Base-by-base conservation (phyloP, 2,329 filamentous ascomycete species). In the Penicillium sp. region DNA sequence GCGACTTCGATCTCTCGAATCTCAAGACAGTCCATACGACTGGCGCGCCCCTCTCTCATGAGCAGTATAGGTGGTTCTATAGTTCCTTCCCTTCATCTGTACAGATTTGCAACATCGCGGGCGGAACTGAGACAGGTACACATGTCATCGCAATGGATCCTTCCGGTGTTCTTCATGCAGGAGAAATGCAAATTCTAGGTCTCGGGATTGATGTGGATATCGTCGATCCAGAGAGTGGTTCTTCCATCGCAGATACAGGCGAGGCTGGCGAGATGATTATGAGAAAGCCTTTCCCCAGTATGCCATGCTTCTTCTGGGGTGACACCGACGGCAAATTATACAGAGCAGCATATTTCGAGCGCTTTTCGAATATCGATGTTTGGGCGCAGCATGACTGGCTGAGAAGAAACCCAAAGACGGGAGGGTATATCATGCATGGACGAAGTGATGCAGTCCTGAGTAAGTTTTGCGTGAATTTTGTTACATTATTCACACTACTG, bases 251-350 rank as follows among this genome's bases (percentile, higher is more conserved):
- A 28, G 7, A 26, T 16, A 43, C 39, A 10, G 39, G 39, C 14
- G 23, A 43, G 8, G 13, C 39, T 16, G 39, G 39, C 13, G 39
- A 43, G 14, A 43, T 43, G 39, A 28, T 43, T 3, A 28, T 43
- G n/a, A 43, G n/a, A 18, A 26, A 43, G 23, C 39, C 39, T 2
- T 43, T 26, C 14, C 39, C 39, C 3, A 43, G 39, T 18, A 43
- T 43, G 39, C 39, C 39, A 28, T 43, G 39, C n/a, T 43, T 43
- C 14, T 43, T 43, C n/a, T 43, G 39, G 39, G 39, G 39, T 11
- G 39, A 43, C 16, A n/a, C 14, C 2, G 14, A 14, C 9, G 39
- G 39, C 6, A 43, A 18, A 13, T 10, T 43, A 28, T 43, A 43
- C 39, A 43, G 28, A 28, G 21, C 39, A 6, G 39, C 39, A 16